These are phyloP conservation scores for Botrytis pseudocinerea DNA, from an alignment of 2,329 filamentous ascomycete genomes.

Conservation along the genomic window DNA sequence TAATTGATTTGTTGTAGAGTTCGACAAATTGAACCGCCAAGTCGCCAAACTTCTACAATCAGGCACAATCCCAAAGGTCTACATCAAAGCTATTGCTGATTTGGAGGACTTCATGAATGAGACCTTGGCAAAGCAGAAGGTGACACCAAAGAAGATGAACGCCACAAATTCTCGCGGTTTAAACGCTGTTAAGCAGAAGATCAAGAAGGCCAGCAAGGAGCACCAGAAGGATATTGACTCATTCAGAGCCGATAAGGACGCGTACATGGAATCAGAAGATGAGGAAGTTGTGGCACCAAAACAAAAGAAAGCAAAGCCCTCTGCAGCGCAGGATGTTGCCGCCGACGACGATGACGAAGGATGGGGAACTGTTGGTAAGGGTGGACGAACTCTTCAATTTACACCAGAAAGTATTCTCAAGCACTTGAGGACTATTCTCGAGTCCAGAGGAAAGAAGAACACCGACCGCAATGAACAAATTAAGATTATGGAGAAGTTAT, in stretches of 20 bases:
- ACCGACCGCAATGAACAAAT: conserved; percentile 95
- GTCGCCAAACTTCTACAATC: conserved; percentile 75
- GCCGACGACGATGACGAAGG: conserved; percentile 73
- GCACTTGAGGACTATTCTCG: conserved; percentile 87
- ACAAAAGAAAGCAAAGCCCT: conserved; percentile 54
- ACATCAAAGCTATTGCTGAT: conserved; percentile 90
- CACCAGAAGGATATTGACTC: conserved; percentile 84
- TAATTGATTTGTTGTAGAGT: conserved; percentile 60
- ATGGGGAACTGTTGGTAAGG: conserved; percentile 84
- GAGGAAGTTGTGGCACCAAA: conserved; percentile 60
- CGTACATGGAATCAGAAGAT: conserved; percentile 82
- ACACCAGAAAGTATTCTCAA: conserved; percentile 98
- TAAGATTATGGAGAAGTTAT: conserved; percentile 92
- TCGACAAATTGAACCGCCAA: conserved; percentile 90
- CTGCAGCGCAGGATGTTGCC: conserved; percentile 52
- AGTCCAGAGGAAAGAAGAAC: conserved; percentile 98
- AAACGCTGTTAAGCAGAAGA: conserved; percentile 96
- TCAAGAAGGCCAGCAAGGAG: conserved; percentile 98
- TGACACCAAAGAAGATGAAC: conserved; percentile 98
- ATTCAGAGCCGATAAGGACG: conserved; percentile 82
- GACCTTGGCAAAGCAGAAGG: conserved; percentile 92
- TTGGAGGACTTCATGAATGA: conserved; percentile 94
- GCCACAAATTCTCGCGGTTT: conserved; percentile 89
- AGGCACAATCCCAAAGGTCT: conserved; percentile 81
- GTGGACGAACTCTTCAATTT: conserved; percentile 85